phyloP scores from a whole-genome alignment of 495 filamentous ascomycete genomes.

The Tuber magnatum region DNA sequence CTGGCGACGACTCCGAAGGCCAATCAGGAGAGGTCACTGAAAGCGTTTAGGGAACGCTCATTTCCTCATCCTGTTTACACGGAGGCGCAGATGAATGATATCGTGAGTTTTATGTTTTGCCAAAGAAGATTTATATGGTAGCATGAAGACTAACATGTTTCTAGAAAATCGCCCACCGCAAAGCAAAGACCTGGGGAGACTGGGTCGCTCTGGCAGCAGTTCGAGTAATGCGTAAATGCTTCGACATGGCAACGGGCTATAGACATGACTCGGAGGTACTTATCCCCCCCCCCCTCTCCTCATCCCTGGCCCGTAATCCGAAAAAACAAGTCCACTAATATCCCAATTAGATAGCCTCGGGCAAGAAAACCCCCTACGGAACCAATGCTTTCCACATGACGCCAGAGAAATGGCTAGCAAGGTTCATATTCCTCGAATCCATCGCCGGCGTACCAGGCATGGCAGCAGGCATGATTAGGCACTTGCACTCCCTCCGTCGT shows the following conservation, averaged over 20 bases:
- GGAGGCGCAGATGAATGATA: constrained; percentile 54
- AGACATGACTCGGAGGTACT: constrained; percentile 53
- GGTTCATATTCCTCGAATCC: constrained; percentile 88
- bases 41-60: constrained; percentile 46
- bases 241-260: constrained; percentile 66
- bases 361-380: constrained; percentile 43
- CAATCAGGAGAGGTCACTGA: constrained; percentile 20
- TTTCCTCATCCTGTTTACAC: constrained; percentile 64
- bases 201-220: constrained; percentile 57
- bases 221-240: constrained; percentile 57
- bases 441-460: constrained; percentile 92
- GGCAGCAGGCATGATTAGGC: constrained; percentile 89
- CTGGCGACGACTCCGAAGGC: constrained; percentile 15
- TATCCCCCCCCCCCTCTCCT: background rate
- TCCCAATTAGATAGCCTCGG: constrained; percentile 28
- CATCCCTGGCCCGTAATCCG: constrained; percentile 19
- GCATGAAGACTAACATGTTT: background rate
- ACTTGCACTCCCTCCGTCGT: constrained; percentile 70
- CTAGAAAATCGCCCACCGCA: constrained; percentile 56
- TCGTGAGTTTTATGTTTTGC: constrained; percentile 40
- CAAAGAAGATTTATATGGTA: background rate
- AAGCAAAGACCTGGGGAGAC: constrained; percentile 61
- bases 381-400: constrained; percentile 57
- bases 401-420: constrained; percentile 67
- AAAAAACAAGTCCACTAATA: background rate